Evolutionary conservation across 306 rosid genomes (phyloP), one percentile per base, ranked within the genome.

Genomic region (Dryas drummondii): DNA sequence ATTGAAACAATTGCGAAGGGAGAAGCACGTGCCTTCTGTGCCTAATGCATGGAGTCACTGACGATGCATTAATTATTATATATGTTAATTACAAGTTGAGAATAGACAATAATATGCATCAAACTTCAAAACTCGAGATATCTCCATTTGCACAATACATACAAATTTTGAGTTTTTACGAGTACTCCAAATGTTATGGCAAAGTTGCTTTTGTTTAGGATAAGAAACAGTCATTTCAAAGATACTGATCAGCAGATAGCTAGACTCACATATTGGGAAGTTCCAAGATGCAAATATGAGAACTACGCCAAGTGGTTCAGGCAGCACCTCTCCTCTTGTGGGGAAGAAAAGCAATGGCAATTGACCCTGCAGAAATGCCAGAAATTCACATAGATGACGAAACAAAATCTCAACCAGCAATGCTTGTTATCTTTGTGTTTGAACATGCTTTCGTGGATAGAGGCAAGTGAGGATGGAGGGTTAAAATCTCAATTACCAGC

Each of bases 251-350:
- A 60, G 41, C 50, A 32, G 53, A 68, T 41, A 44, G 47, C 7
- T 70, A 76, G 42, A 84, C 98, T 91, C 89, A 94, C 98, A 53
- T 40, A 94, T 72, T 50, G 97, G 98, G 85, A 90, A 88, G 84
- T 94, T 94, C 98, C 98, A 94, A 42, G 96, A 79, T 5, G 94
- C 70, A 81, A 94, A 81, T 72, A 94, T 83, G 76, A 94, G 96
- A 81, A 94, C 92, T 7, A 90, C 85, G 9, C 98, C 98, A 56
- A 90, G 87, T 12, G 98, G 97, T 59, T 94, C 97, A 1, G 98
- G 69, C 66, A 90, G 32, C 63, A 90, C 81, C 73, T 90, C 86
- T 78, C 85, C 98, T 52, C 62, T 87, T 32, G 91, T 88, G 3
- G 97, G 98, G 79, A 86, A 90, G 80, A 94, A 83, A 55, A 86